Conservation (phyloP, 768 basidiomycete species). For the Coprinellus micaceus region DNA sequence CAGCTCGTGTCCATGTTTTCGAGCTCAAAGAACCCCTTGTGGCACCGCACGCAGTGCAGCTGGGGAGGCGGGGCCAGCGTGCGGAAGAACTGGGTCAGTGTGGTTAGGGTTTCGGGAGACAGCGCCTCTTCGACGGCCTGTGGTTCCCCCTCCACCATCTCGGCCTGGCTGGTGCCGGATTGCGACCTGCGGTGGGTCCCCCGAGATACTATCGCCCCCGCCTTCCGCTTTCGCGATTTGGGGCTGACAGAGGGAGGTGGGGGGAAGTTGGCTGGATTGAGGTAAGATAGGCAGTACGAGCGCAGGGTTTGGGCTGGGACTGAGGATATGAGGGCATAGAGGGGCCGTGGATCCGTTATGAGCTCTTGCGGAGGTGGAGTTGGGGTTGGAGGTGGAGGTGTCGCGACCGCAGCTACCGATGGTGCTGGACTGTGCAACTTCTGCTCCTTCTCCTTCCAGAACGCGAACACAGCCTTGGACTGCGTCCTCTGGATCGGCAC, state of each 20-base stretch:
- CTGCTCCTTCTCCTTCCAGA: too few species aligned
- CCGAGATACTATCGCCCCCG: neutral
- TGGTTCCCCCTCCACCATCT: neutral
- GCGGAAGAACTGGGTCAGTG: constrained; percentile 57
- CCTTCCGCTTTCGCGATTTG: neutral
- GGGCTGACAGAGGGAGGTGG: constrained; percentile 23
- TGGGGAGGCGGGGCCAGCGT: constrained; percentile 61
- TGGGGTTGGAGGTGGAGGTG: constrained; percentile 19
- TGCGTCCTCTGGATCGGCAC: neutral
- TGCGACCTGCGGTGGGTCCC: neutral
- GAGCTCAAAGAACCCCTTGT: constrained; percentile 63
- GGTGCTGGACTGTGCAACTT: constrained; percentile 6
- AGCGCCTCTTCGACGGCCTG: constrained; percentile 13
- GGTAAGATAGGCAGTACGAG: constrained; percentile 52
- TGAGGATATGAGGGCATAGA: constrained; percentile 51
- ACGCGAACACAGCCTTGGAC: too few species aligned
- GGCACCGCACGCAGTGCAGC: constrained; percentile 75
- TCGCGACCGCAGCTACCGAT: neutral
- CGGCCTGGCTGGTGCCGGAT: neutral
- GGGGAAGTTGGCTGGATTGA: constrained; percentile 31
- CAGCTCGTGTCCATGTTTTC: constrained; percentile 74
- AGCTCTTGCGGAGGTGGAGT: constrained; percentile 27
- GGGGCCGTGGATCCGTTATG: constrained; percentile 35
- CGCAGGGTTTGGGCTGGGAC: constrained; percentile 69
- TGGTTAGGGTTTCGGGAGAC: constrained; percentile 33